Evolutionary conservation across 768 basidiomycete species (phyloP), one percentile per base, ranked within the genome.

Genomic region (Coprinopsis sp.): DNA sequence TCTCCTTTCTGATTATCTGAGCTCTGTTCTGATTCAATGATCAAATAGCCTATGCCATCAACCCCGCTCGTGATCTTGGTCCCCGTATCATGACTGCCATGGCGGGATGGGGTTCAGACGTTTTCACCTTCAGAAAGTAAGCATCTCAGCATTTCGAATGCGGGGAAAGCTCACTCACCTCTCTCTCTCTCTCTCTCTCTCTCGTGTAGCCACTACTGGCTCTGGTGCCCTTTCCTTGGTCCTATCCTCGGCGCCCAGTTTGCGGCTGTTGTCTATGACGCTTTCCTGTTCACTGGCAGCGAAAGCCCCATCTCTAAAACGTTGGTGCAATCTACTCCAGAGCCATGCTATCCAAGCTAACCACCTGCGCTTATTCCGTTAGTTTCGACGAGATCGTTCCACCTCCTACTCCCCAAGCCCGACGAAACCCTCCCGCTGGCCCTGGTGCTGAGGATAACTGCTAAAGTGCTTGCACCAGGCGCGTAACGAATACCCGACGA

Each of bases 151-250:
- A 7, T 18, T 36, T 12, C 34, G 16, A 19, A 18, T 12, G 21
- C 25, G 38, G 19, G 34, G 11, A 11, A 6, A 7, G 8, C 7
- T 19, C 7, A 37, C 7, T 37, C 18, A 6, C 7, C 11, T 37
- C 11, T 10, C 34, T 8, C 19, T 11, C 18, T 18, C 11, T 18
- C 7, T 22, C 18, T 39, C 18, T 22, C 34, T 11, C 12, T 7
- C 6, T 56, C 31, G 65, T 54, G 41, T 60, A 76, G 71, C 51
- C 82, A 87, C 52, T 87, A 84, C 58, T 86, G 82, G 84, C 46
- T 87, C n/a, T 87, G 83, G 84, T 77, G 77, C 51, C 74, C 81
- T 14, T 49, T 83, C 18, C 60, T 83, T 31, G 84, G 69, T 4
- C 73, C 81, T 5, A 71, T 82, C 51, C 47, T 74, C 18, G 82